A percentile compares a stretch with the other conserved stretches of the same genome.
Evolutionary conservation across 2,329 filamentous ascomycete genomes (phyloP).

Genomic region (Aspergillus novoparasiticus): DNA sequence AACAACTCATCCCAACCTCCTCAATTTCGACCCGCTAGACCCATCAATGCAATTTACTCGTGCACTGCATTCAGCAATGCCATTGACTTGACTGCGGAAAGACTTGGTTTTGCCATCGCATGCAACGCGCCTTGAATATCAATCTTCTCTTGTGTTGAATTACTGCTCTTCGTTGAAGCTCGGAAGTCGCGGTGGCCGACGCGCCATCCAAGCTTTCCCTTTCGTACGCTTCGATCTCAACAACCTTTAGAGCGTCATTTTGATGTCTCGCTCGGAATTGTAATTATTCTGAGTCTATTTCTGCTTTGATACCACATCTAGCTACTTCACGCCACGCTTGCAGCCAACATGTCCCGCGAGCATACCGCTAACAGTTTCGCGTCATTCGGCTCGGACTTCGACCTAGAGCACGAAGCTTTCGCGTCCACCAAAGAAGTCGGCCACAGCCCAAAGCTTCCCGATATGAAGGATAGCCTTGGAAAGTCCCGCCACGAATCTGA

Average conservation of each 20-base stretch:
- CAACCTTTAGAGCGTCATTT: background rate
- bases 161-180: constrained; percentile 9
- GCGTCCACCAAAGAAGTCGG: constrained; percentile 42
- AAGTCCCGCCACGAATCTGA: constrained; percentile 15
- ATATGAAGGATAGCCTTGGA: constrained; percentile 23
- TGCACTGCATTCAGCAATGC: background rate
- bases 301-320: background rate
- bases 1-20: constrained; percentile 26
- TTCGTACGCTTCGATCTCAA: background rate
- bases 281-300: background rate
- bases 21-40: constrained; percentile 17
- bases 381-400: constrained; percentile 42
- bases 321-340: constrained; percentile 7
- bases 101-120: background rate
- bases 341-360: constrained; percentile 24
- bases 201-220: constrained; percentile 16
- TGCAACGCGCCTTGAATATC: background rate
- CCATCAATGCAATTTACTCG: background rate
- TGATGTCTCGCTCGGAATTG: background rate
- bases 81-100: background rate
- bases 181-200: constrained; percentile 16
- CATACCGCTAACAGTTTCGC: constrained; percentile 31
- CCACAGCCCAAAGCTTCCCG: constrained; percentile 29
- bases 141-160: background rate
- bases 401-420: constrained; percentile 46